Evolutionary conservation across 2,329 filamentous ascomycete genomes (phyloP).

Genomic region (Chaetomium sp.): DNA sequence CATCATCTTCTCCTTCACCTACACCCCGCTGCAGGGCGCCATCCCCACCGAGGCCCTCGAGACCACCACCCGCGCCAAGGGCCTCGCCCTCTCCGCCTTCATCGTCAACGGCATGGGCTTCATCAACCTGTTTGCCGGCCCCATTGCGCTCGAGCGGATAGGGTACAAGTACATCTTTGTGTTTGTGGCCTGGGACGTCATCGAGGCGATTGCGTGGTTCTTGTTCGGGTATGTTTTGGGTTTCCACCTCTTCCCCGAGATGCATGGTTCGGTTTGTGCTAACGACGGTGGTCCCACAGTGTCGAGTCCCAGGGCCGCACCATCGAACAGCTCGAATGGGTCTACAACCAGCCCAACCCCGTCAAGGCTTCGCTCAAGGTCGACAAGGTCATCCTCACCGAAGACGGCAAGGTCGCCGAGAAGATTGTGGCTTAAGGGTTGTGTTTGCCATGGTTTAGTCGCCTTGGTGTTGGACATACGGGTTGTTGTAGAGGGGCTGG

Average conservation of each 20-base stretch:
- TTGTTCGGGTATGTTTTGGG: slow-evolving; percentile 46
- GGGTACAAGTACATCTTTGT: slow-evolving; percentile 49
- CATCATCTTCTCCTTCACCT: slow-evolving; percentile 52
- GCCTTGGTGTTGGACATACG: not conserved
- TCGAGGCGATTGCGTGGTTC: slow-evolving; percentile 49
- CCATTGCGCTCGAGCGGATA: slow-evolving; percentile 50
- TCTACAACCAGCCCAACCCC: slow-evolving; percentile 52
- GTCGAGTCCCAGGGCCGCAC: slow-evolving; percentile 54
- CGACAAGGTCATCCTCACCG: slow-evolving; percentile 50
- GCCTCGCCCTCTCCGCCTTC: slow-evolving; percentile 49
- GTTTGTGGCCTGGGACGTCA: slow-evolving; percentile 52
- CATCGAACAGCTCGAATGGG: slow-evolving; percentile 53
- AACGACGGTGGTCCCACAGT: slow-evolving; percentile 35
- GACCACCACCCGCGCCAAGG: slow-evolving; percentile 52
- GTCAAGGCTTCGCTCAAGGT: slow-evolving; percentile 53
- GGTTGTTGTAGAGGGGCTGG: not conserved
- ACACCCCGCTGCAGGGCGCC: slow-evolving; percentile 53
- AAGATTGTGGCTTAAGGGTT: slow-evolving; percentile 41
- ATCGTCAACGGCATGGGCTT: slow-evolving; percentile 50
- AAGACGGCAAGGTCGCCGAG: slow-evolving; percentile 50
- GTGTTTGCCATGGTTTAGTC: not conserved
- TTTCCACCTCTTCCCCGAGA: not conserved
- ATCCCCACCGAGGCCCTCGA: slow-evolving; percentile 52
- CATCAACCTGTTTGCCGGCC: slow-evolving; percentile 52
- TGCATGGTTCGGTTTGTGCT: not conserved